A percentile compares a stretch with the other conserved stretches of the same genome.
Evolutionary conservation across 495 filamentous ascomycete species (phyloP).

Genomic region (Aspergillus coremiiformis): DNA sequence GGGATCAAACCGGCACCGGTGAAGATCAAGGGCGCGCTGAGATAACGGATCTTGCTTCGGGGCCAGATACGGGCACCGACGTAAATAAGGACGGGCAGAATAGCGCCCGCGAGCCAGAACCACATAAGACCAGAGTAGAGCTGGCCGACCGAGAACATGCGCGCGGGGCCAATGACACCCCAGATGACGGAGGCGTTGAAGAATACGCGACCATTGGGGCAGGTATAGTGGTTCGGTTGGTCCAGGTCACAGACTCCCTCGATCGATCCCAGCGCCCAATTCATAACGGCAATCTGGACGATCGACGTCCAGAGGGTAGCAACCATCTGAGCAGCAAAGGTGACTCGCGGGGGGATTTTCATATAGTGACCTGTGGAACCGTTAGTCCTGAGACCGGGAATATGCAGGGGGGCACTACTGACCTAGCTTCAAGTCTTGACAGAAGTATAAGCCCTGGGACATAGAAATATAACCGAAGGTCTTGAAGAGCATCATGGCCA

Average conservation of each 20-base stretch:
- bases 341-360: slow-evolving; percentile 55
- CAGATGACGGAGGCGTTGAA: slow-evolving; percentile 52
- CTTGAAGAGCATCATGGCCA: slow-evolving; percentile 63
- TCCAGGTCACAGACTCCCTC: slow-evolving; percentile 40
- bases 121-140: slow-evolving; percentile 40
- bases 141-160: slow-evolving; percentile 45
- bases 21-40: slow-evolving; percentile 45
- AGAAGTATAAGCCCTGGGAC: slow-evolving; percentile 48
- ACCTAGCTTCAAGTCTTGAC: slow-evolving; percentile 45
- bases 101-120: slow-evolving; percentile 45
- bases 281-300: slow-evolving; percentile 53
- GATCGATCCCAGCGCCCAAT: slow-evolving; percentile 54
- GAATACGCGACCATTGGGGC: slow-evolving; percentile 55
- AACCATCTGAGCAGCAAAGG: slow-evolving; percentile 51
- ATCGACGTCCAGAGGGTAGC: slow-evolving; percentile 50
- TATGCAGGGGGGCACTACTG: neutral
- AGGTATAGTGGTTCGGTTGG: slow-evolving; percentile 50
- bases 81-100: slow-evolving; percentile 42
- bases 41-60: slow-evolving; percentile 30
- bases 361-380: slow-evolving; percentile 49
- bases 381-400: neutral
- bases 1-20: slow-evolving; percentile 40
- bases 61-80: slow-evolving; percentile 39
- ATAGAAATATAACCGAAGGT: slow-evolving; percentile 53
- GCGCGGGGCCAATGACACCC: slow-evolving; percentile 45